Conservation (phyloP, 1,284 basidiomycete species). For the Cerrena zonata region DNA sequence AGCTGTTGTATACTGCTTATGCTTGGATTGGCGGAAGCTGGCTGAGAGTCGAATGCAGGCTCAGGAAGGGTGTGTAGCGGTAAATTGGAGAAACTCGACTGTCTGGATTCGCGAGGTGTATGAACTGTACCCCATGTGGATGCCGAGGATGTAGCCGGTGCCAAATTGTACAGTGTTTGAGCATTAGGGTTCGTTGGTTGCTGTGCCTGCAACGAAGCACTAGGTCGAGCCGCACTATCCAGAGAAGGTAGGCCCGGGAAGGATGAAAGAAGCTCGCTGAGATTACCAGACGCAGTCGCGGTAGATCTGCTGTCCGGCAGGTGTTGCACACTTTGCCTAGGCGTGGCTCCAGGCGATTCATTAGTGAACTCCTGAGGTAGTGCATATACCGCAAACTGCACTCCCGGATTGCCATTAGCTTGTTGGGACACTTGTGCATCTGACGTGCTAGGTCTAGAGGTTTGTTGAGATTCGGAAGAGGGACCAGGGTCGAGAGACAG, state of each 20-base stretch:
- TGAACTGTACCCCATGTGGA: slow-evolving; percentile 16
- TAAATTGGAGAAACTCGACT: slow-evolving; percentile 13
- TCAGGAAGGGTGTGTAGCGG: slow-evolving; percentile 7
- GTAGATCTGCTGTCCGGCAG: neutral
- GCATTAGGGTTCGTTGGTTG: too few relatives aligned
- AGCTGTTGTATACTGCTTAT: neutral
- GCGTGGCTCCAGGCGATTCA: neutral
- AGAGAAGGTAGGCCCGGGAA: neutral
- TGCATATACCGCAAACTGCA: neutral
- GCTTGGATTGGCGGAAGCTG: neutral
- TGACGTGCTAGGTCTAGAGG: neutral
- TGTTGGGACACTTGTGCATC: neutral
- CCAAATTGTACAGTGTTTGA: neutral
- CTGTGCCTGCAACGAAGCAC: too few relatives aligned
- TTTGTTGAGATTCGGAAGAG: neutral
- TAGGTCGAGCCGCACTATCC: too few relatives aligned
- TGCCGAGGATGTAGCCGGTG: slow-evolving; percentile 9
- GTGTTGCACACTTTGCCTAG: neutral
- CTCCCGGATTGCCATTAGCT: neutral
- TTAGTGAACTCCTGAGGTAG: neutral
- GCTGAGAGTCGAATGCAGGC: slow-evolving; percentile 1
- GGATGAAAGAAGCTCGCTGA: neutral
- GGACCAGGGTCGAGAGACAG: neutral
- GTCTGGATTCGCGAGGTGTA: slow-evolving; percentile 9
- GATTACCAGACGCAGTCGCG: neutral